These are phyloP conservation scores for Bertia moriformis DNA, from an alignment of 2,329 filamentous ascomycete species.

Conservation along the genomic window DNA sequence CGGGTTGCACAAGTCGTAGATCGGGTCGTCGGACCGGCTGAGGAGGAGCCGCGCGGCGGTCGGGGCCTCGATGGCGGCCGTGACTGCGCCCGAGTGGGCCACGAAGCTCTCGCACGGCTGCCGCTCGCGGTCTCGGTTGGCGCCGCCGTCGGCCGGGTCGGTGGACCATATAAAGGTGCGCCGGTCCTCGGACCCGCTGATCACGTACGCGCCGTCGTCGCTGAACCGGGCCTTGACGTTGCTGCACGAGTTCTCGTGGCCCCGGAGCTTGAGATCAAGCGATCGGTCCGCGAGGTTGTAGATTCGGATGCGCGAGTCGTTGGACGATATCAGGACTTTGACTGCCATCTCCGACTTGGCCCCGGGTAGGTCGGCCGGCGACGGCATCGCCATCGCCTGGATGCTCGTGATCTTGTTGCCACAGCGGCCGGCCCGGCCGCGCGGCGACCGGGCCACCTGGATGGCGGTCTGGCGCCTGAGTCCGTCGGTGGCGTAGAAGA, in stretches of 20 bases:
- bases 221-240: constrained; percentile 84
- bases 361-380: constrained; percentile 33
- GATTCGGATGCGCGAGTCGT: constrained; percentile 79
- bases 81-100: constrained; percentile 77
- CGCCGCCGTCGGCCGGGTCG: constrained; percentile 40
- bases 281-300: constrained; percentile 79
- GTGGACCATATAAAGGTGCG: constrained; percentile 82
- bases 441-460: constrained; percentile 80
- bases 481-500: constrained; percentile 86
- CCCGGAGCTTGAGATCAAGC: constrained; percentile 78
- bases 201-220: constrained; percentile 72
- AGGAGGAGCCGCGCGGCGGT: constrained; percentile 63
- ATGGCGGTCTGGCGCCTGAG: constrained; percentile 73
- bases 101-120: constrained; percentile 84
- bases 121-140: constrained; percentile 60
- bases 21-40: constrained; percentile 69
- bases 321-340: constrained; percentile 82
- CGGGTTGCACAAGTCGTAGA: constrained; percentile 95
- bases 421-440: constrained; percentile 86
- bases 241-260: constrained; percentile 76
- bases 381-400: constrained; percentile 51
- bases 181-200: constrained; percentile 84
- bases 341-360: too few relatives aligned
- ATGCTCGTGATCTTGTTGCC: constrained; percentile 97
- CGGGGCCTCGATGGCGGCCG: constrained; percentile 75